Conservation (phyloP, 768 basidiomycete species). For the Mycena maculata region DNA sequence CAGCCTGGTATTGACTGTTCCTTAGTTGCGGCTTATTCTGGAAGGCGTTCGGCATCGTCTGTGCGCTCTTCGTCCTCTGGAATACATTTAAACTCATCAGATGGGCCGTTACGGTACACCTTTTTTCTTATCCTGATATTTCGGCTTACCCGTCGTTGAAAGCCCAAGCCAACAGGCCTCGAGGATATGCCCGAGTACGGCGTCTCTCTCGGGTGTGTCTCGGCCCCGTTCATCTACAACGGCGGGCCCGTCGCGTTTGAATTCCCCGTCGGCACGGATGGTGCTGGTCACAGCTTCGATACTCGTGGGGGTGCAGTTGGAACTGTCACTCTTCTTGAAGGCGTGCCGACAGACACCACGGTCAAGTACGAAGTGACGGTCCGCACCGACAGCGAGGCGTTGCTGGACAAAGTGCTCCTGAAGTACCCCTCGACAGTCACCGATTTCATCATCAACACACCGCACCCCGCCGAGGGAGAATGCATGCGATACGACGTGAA, state of each 20-base stretch:
- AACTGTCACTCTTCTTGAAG: conserved; percentile 61
- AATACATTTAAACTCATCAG: conserved; percentile 55
- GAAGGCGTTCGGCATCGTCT: conserved; percentile 65
- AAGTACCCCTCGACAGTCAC: conserved; percentile 52
- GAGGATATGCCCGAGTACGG: conserved; percentile 69
- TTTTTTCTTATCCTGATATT: not conserved
- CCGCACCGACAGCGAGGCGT: conserved; percentile 53
- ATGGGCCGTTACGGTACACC: conserved; percentile 62
- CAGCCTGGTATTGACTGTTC: not conserved
- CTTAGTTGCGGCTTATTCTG: conserved; percentile 64
- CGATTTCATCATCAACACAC: conserved; percentile 53
- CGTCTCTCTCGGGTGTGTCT: conserved; percentile 61
- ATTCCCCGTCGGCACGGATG: conserved; percentile 50
- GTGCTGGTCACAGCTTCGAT: conserved; percentile 58
- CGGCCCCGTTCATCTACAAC: conserved; percentile 59
- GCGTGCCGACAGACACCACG: conserved; percentile 51
- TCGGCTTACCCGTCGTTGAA: conserved; percentile 3
- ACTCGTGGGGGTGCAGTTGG: conserved; percentile 62
- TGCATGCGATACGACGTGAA: conserved; percentile 70
- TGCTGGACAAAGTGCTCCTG: conserved; percentile 54
- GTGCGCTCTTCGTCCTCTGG: conserved; percentile 52
- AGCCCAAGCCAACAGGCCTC: conserved; percentile 63
- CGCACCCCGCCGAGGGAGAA: conserved; percentile 39
- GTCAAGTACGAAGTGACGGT: conserved; percentile 63
- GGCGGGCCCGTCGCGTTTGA: conserved; percentile 49